A percentile compares a stretch with the other conserved stretches of the same genome.
Conservation (phyloP, 2,329 filamentous ascomycete species). For the Microdochium trichocladiopsis region DNA sequence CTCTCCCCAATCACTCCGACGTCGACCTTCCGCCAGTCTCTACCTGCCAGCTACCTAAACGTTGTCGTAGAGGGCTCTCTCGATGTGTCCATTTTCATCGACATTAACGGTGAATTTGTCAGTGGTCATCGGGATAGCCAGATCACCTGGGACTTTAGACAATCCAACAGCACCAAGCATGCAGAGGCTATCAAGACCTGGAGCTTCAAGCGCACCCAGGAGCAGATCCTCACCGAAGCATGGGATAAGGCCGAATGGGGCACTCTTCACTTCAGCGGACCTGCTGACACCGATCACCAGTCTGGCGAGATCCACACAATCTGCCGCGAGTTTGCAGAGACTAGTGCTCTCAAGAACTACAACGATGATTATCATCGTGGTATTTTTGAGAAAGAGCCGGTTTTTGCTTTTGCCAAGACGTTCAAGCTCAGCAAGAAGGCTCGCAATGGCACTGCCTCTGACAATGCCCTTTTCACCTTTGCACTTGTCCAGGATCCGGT, state of each 20-base stretch:
- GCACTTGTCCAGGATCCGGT: constrained; percentile 73
- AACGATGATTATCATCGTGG: constrained; percentile 60
- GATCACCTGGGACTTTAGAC: constrained; percentile 59
- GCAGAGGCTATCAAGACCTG: constrained; percentile 53
- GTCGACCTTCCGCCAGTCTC: constrained; percentile 70
- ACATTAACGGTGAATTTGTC: constrained; percentile 74
- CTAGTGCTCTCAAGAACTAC: constrained; percentile 57
- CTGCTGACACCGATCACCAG: constrained; percentile 60
- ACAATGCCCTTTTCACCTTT: constrained; percentile 66
- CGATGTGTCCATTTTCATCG: constrained; percentile 57
- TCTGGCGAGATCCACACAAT: constrained; percentile 60
- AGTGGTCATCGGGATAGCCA: constrained; percentile 64
- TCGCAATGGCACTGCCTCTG: constrained; percentile 23
- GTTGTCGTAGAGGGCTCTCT: constrained; percentile 62
- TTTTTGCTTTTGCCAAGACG: constrained; percentile 70
- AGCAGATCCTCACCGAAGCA: constrained; percentile 69
- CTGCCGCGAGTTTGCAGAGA: constrained; percentile 62
- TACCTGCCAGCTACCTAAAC: constrained; percentile 76
- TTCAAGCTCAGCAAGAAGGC: constrained; percentile 40
- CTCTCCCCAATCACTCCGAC: constrained; percentile 76
- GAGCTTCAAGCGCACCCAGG: constrained; percentile 50
- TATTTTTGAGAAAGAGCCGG: constrained; percentile 72
- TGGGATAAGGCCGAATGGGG: constrained; percentile 79
- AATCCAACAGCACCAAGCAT: constrained; percentile 26
- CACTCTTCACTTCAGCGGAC: constrained; percentile 68